A percentile compares a stretch with the other conserved stretches of the same genome.
phyloP scores from a whole-genome alignment of 2,329 filamentous ascomycete genomes.

The Pleurostoma richardsiae region DNA sequence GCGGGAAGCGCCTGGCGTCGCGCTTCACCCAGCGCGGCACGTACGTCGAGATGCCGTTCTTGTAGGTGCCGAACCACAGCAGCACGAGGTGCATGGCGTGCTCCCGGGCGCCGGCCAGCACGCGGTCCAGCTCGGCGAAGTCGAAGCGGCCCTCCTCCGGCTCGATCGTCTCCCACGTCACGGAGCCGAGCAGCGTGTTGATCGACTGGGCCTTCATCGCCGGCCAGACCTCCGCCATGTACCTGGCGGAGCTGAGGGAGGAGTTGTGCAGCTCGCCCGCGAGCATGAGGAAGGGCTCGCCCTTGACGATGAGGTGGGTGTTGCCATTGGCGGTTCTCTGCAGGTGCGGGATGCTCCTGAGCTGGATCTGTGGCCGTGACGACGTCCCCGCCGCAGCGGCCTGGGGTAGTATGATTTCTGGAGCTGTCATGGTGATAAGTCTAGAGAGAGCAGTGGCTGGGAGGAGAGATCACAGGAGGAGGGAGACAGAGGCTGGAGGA shows the following conservation, averaged over 20 bases:
- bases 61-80: slow-evolving; percentile 32
- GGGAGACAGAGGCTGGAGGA: too few relatives aligned
- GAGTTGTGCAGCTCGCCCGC: slow-evolving; percentile 23
- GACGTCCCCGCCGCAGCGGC: not conserved
- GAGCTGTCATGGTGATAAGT: not conserved
- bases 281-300: slow-evolving; percentile 24
- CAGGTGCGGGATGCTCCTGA: not conserved
- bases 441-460: too few relatives aligned
- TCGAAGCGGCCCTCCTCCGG: slow-evolving; percentile 20
- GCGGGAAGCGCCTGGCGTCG: slow-evolving; percentile 17
- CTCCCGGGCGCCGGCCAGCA: slow-evolving; percentile 22
- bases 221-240: slow-evolving; percentile 17
- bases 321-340: slow-evolving; percentile 14
- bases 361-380: not conserved
- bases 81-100: slow-evolving; percentile 27
- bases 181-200: slow-evolving; percentile 22
- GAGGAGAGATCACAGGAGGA: too few relatives aligned
- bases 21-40: slow-evolving; percentile 18
- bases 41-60: slow-evolving; percentile 29
- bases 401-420: not conserved
- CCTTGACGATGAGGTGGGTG: slow-evolving; percentile 28
- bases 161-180: slow-evolving; percentile 25
- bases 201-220: slow-evolving; percentile 15
- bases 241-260: slow-evolving; percentile 17
- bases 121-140: slow-evolving; percentile 17